Base-by-base conservation (phyloP, 2,329 filamentous ascomycete genomes). In the Torrubiella hemipterigena region DNA sequence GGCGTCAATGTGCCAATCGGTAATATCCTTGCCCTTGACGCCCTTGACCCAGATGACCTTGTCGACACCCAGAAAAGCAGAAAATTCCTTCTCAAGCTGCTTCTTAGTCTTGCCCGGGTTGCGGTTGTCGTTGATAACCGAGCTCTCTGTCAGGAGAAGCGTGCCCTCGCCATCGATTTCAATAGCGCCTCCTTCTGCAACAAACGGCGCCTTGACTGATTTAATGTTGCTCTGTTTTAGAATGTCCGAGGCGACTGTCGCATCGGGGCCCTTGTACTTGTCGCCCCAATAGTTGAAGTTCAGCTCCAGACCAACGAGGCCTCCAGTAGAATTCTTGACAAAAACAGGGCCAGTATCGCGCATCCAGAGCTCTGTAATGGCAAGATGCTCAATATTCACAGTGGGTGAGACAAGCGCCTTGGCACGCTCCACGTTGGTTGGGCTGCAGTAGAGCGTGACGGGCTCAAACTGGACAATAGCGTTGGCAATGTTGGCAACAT, bases 341-440 rank as follows among this genome's bases (percentile, higher is more conserved):
- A 65, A 73, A 49, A 68, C 66, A 37, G 58, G 54, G 17, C 64
- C 63, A 9, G 58, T 56, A 22, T 65, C 65, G 32, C 33, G 33
- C 2, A 35, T 29, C 33, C 33, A 35, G 5, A 35, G 29, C 25
- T 35, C 33, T 15, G 31, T 26, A 5, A 35, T 26, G n/a, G 31
- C 29, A n/a, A 31, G 18, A 17, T 35, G 29, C 15, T 35, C 29
- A 17, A 35, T 29, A 13, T n/a, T 10, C 4, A 35, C 16, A 3
- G 29, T 14, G 15, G 33, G 12, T 4, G 29, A 29, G 12, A 35
- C 12, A 14, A 31, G 9, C 17, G n/a, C 9, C 13, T 21, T 16
- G 6, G 33, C 25, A 9, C 29, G 24, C 9, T 24, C 15, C 8
- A 32, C 16, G 20, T 35, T 35, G 7, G 11, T 9, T 4, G 29